Evolutionary conservation across 2,329 filamentous ascomycete species (phyloP).

Genomic region (Phialophora verrucosa): DNA sequence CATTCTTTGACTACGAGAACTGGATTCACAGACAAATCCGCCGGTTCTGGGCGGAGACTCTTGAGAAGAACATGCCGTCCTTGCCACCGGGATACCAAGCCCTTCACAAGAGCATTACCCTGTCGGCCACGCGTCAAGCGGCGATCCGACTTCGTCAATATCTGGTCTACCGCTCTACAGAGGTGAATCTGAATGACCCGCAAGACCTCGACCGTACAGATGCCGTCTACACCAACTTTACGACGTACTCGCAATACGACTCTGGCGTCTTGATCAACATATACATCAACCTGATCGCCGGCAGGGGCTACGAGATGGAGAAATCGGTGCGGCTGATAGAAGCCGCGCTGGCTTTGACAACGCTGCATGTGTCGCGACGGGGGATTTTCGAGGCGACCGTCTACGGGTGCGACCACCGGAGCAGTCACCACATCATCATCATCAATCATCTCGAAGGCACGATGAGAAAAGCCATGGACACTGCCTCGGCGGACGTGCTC

Average conservation of each 20-base stretch:
- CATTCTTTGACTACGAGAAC: constrained; percentile 23
- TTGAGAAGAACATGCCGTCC: constrained; percentile 6
- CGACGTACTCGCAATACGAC: constrained; percentile 21
- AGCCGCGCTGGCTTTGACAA: constrained; percentile 21
- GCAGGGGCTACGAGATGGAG: constrained; percentile 3
- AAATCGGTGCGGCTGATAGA: constrained; percentile 4
- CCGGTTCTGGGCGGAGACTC: constrained; percentile 21
- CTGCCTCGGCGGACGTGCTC: constrained; percentile 1
- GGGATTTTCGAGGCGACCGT: constrained; percentile 25
- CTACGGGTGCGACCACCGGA: constrained; percentile 25
- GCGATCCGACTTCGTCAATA: constrained; percentile 22
- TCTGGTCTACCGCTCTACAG: constrained; percentile 8
- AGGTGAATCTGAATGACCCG: constrained; percentile 22
- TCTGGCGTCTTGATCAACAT: constrained; percentile 19
- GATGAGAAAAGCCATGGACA: constrained; percentile 9
- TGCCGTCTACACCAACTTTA: constrained; percentile 18
- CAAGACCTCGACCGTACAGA: constrained; percentile 20
- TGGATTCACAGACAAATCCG: constrained; percentile 20
- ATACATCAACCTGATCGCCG: constrained; percentile 20
- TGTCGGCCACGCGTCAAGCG: constrained; percentile 8
- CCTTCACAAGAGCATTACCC: constrained; percentile 9
- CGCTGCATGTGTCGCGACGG: constrained; percentile 18
- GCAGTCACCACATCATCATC: constrained; percentile 18
- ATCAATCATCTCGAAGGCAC: constrained; percentile 21
- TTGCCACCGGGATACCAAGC: constrained; percentile 11